Evolutionary conservation across 1,139 yeast species (phyloP), one percentile per base, ranked within the genome.

Genomic region (Kodamaea sp.): DNA sequence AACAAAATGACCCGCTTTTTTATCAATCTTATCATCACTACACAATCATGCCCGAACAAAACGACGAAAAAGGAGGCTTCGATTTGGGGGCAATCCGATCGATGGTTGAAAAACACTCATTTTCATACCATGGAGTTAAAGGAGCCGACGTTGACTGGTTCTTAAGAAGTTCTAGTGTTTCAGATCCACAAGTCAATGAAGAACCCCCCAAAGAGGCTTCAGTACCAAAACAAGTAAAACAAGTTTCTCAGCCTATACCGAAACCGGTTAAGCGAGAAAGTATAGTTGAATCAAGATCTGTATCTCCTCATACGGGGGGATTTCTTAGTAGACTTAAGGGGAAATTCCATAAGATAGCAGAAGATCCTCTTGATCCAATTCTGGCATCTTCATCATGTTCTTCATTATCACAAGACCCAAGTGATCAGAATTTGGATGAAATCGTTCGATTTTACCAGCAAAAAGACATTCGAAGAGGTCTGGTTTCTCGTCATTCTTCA

Each of bases 361-460:
- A 15, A 4, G 20, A 15, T 15, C 20, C 20, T 3, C 20, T 15
- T 15, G 20, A 15, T 4, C 22, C 31, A 11, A 4, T 9, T 6
- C 12, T n/a, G 11, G 8, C 20, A 2, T n/a, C 25, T n/a, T 33
- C 25, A 10, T 27, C 23, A 8, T 25, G 22, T 9, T 34, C 31
- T 10, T 34, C 36, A 8, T 10, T 20, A 4, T 29, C 47, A 9
- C 38, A 36, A 6, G 44, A 40, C 7, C 22, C 46, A 4, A 5
- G 25, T 31, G 86, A 81, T 49, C 81, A 84, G 2, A 68, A 78
- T 46, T 55, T 83, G 29, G 76, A 77, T 30, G 80, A 78, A 38
- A 83, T 81, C 50, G 63, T 83, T 41, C 65, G 67, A 36, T 74
- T 73, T 49, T 78, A 75, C 50, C 65, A 67, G 40, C 72, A 68